These are phyloP conservation scores for Penicillium sp. DNA, from an alignment of 2,329 filamentous ascomycete species.

Conservation along the genomic window DNA sequence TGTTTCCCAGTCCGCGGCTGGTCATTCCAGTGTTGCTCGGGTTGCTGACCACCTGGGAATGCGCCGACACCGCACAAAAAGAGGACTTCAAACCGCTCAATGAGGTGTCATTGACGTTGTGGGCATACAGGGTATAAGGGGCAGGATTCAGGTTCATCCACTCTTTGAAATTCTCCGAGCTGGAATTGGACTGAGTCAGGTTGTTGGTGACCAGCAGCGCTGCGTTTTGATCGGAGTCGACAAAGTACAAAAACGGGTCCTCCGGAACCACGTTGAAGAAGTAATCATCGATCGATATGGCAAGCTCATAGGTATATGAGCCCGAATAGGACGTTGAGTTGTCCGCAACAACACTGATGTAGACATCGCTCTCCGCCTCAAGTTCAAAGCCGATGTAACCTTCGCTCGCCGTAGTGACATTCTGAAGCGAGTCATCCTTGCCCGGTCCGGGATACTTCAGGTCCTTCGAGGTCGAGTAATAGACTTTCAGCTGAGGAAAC, in stretches of 20 bases:
- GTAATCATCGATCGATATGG: slow-evolving; percentile 74
- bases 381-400: slow-evolving; percentile 69
- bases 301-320: slow-evolving; percentile 77
- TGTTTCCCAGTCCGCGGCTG: slow-evolving; percentile 62
- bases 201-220: slow-evolving; percentile 78
- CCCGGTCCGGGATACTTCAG: slow-evolving; percentile 68
- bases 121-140: slow-evolving; percentile 76
- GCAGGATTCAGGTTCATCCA: slow-evolving; percentile 61
- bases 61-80: slow-evolving; percentile 73
- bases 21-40: slow-evolving; percentile 66
- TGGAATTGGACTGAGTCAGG: slow-evolving; percentile 51
- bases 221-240: slow-evolving; percentile 80
- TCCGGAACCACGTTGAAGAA: slow-evolving; percentile 64
- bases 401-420: slow-evolving; percentile 56
- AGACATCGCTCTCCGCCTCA: slow-evolving; percentile 66
- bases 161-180: slow-evolving; percentile 50
- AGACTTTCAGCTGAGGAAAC: slow-evolving; percentile 75
- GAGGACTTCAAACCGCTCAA: slow-evolving; percentile 74
- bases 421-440: slow-evolving; percentile 43
- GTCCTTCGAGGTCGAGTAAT: slow-evolving; percentile 65
- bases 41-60: slow-evolving; percentile 37
- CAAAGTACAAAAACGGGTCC: slow-evolving; percentile 66
- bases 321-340: slow-evolving; percentile 63
- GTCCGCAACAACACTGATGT: slow-evolving; percentile 73
- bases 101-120: slow-evolving; percentile 58